Percentiles rank a stretch among this genome's conserved stretches.
Conservation (phyloP, 805 yeast species). For the Monosporozyma aquatica region DNA sequence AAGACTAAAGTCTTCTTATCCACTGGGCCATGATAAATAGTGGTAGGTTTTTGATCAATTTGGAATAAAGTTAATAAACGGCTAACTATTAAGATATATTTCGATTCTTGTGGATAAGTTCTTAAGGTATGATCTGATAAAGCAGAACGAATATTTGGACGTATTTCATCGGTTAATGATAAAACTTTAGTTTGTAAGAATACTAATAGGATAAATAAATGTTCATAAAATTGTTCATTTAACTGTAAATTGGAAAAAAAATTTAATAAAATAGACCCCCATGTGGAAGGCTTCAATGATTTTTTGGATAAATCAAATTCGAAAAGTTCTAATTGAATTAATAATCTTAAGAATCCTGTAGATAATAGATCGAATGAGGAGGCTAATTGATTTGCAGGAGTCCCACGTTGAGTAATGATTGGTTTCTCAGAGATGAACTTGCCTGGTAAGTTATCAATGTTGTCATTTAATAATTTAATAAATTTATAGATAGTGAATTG, state of each 20-base stretch:
- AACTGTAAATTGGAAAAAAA: slow-evolving; percentile 25
- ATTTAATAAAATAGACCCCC: slow-evolving; percentile 42
- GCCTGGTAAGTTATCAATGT: slow-evolving; percentile 30
- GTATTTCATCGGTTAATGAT: slow-evolving; percentile 29
- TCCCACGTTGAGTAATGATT: slow-evolving; percentile 27
- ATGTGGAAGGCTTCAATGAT: slow-evolving; percentile 35
- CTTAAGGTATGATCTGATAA: slow-evolving; percentile 32
- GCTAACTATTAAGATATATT: slow-evolving; percentile 36
- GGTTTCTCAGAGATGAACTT: slow-evolving; percentile 26
- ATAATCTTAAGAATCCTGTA: slow-evolving; percentile 45
- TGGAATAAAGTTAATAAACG: slow-evolving; percentile 42
- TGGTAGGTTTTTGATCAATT: slow-evolving; percentile 42
- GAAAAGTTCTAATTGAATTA: slow-evolving; percentile 44
- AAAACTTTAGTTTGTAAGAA: slow-evolving; percentile 39
- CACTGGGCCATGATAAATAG: slow-evolving; percentile 55
- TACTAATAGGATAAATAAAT: slow-evolving; percentile 39
- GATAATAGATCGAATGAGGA: slow-evolving; percentile 46
- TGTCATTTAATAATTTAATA: slow-evolving; percentile 15
- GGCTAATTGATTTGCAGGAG: slow-evolving; percentile 29
- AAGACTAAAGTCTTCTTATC: slow-evolving; percentile 58
- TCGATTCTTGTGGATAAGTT: slow-evolving; percentile 33
- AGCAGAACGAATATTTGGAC: slow-evolving; percentile 25
- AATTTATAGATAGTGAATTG: slow-evolving; percentile 27
- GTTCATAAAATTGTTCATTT: slow-evolving; percentile 29
- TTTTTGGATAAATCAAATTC: slow-evolving; percentile 29